Base-by-base conservation (phyloP, 1,139 yeast species). In the Candida dubliniensis region DNA sequence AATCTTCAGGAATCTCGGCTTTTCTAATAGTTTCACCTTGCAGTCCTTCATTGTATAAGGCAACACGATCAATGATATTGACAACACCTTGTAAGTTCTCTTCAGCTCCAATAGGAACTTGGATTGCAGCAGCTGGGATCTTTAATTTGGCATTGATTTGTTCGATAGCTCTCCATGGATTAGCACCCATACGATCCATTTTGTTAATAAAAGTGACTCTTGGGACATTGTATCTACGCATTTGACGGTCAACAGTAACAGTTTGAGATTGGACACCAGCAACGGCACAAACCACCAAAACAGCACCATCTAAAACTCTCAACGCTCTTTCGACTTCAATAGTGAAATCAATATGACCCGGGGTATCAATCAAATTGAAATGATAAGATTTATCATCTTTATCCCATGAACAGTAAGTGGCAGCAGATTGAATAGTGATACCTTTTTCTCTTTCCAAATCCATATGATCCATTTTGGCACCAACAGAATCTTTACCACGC, bases 161-260 rank as follows among this genome's bases (percentile, higher is more conserved):
- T 48, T 88, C 96, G 58, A 93, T 87, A 44, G 96, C 97, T 55
- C 79, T 81, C 84, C 95, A 93, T 18, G 99, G 99, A 66, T 91
- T 84, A 46, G 99, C 90, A 53, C 99, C 99, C 96, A 93, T 89
- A 64, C 99, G 83, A 69, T 93, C 99, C 98, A 93, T 91, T 74
- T 93, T 93, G 72, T 93, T 93, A 66, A 93, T 87, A 59, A 93
- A 95, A 10, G 99, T 93, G 46, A 95, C 78, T 64, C 99, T 82
- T 46, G 99, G 99, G 60, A 93, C 96, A 63, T 93, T 90, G 69
- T 93, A 95, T 64, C 99, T 84, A 59, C 96, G 84, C 99, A 95
- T 95, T 73, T 93, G 99, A 65, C 99, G 84, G 67, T 93, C 99
- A 42, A 93, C 99, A 40, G 99, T 93, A 49, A 93, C 96, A 13